These are phyloP conservation scores for Orbilia brochopaga DNA, from an alignment of 2,329 filamentous ascomycete species.

Conservation along the genomic window DNA sequence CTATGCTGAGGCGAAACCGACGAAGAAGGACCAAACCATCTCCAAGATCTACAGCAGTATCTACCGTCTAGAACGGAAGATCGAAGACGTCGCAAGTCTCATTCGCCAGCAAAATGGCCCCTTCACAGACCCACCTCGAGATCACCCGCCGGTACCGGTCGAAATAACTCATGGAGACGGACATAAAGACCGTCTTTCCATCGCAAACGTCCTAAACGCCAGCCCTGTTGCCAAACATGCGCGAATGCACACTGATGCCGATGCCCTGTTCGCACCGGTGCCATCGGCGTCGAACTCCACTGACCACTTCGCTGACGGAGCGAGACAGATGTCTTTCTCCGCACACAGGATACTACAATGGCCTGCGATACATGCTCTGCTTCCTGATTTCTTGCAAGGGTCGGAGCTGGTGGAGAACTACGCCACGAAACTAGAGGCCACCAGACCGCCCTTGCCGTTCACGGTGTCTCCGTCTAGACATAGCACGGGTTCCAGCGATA, in stretches of 20 bases:
- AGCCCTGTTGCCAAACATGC: constrained; percentile 61
- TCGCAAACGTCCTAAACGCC: constrained; percentile 56
- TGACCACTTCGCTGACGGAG: constrained; percentile 22
- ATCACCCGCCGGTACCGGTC: constrained; percentile 51
- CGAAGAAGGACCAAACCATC: constrained; percentile 65
- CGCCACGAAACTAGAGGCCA: constrained; percentile 62
- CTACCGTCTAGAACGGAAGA: constrained; percentile 63
- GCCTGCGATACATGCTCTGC: constrained; percentile 61
- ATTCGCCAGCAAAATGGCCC: constrained; percentile 55
- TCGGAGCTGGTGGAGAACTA: constrained; percentile 61
- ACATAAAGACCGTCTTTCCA: constrained; percentile 35
- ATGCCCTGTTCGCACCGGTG: constrained; percentile 17
- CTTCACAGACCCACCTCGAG: constrained; percentile 50
- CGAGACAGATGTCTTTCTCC: constrained; percentile 49
- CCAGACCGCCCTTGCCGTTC: constrained; percentile 60
- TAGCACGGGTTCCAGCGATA: neutral
- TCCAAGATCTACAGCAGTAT: constrained; percentile 65
- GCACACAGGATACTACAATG: constrained; percentile 63
- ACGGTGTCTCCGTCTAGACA: constrained; percentile 57
- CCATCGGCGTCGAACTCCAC: neutral
- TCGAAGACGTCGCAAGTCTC: constrained; percentile 61
- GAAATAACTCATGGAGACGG: constrained; percentile 54
- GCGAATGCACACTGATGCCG: neutral
- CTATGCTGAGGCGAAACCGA: constrained; percentile 64
- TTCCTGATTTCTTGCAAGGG: constrained; percentile 59